Conservation (phyloP, 495 filamentous ascomycete species). For the Rhypophila decipiens region DNA sequence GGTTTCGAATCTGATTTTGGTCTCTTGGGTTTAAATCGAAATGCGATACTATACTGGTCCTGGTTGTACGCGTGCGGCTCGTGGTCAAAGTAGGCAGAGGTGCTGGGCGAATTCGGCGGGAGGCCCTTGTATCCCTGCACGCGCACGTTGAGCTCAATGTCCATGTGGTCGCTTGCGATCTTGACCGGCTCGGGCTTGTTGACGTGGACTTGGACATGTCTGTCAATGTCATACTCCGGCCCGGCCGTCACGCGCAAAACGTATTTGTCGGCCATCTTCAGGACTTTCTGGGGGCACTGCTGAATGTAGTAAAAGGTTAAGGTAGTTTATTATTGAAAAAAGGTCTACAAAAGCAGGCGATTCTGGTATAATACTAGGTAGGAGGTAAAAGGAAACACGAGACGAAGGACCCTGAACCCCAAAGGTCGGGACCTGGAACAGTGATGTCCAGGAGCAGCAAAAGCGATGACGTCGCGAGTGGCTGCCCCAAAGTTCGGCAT, state of each 20-base stretch:
- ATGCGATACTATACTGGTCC: conserved; percentile 77
- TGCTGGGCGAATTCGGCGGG: conserved; percentile 50
- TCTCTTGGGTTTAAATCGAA: conserved; percentile 64
- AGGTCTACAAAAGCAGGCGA: not conserved
- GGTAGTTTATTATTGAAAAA: not conserved
- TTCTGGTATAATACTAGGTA: not conserved
- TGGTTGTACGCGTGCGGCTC: conserved; percentile 51
- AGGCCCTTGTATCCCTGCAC: conserved; percentile 56
- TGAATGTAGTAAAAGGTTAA: not conserved
- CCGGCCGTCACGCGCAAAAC: conserved; percentile 70
- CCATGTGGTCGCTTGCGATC: conserved; percentile 55
- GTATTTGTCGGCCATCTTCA: conserved; percentile 56
- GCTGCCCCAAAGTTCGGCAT: not conserved
- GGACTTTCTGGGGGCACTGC: not conserved
- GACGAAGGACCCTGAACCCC: not conserved
- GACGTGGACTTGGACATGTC: conserved; percentile 63
- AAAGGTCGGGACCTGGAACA: not conserved
- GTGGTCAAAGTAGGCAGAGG: conserved; percentile 67
- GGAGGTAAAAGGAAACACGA: not conserved
- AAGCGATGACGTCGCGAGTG: not conserved
- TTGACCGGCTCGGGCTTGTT: conserved; percentile 53
- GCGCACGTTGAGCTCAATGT: conserved; percentile 60
- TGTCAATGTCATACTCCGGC: conserved; percentile 57
- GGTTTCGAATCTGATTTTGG: conserved; percentile 10
- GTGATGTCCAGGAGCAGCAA: too few species aligned